Base-by-base conservation (phyloP, 306 rosid genomes). In the Lupinus albus region DNA sequence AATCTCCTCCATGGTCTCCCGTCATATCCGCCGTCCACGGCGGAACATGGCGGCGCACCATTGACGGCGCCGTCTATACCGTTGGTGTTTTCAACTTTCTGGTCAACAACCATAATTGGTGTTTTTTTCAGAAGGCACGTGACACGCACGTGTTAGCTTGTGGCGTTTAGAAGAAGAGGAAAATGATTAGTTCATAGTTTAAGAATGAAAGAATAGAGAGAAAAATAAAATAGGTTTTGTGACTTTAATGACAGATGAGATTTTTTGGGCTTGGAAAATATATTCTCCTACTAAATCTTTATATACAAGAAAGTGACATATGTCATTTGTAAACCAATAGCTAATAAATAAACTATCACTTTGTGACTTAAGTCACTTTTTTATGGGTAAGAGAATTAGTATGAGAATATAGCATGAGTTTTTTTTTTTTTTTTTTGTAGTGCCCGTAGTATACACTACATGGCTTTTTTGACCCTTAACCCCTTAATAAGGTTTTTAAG, bases 1-100 rank as follows among this genome's bases (percentile, higher is more conserved):
- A 94, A 84, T 61, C 99, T 72, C 61, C 95, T 92, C 54, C 89
- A 59, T 54, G 91, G 91, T 39, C 78, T 75, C 1, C 82, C 84
- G 38, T 92, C 96, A 0, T 89, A 91, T 0, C 85, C 95, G 73
- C 77, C 78, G 0, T 58, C 49, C 0, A 74, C 92, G 76, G 83
- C 86, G 35, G 71, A 44, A 3, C 84, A 74, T 52, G 82, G 48
- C 4, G 79, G 77, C 67, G 82, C 81, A 44, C 86, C 93, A 88
- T 85, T 82, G 28, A 62, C 77, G 8, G 41, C 76, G 11, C 73
- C 83, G 82, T 77, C 81, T 6, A 64, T 1, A 67, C 82, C 33
- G 45, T 70, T 80, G 12, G 84, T 77, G 48, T 73, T 84, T 38
- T 52, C 82, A 33, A 61, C 52, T 12, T 60, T 58, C 64, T 80